phyloP scores from a whole-genome alignment of 768 basidiomycete genomes.

The Scleroderma bovista region DNA sequence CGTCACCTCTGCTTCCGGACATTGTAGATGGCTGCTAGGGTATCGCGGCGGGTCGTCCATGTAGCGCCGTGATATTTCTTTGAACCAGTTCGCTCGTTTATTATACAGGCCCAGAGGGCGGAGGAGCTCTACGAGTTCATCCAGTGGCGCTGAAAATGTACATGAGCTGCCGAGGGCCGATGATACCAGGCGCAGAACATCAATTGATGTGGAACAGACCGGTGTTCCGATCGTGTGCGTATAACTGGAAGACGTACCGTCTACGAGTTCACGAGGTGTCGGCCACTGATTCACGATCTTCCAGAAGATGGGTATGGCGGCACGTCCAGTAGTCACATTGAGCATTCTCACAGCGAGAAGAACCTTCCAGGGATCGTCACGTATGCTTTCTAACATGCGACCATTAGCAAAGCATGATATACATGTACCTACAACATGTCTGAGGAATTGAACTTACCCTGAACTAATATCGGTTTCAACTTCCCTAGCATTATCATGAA shows the following conservation, averaged over 20 bases:
- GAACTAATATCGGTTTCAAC: slow-evolving; percentile 27
- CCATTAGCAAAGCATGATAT: neutral
- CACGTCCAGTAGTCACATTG: slow-evolving; percentile 62
- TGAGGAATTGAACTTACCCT: slow-evolving; percentile 13
- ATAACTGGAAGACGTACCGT: slow-evolving; percentile 37
- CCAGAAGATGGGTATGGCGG: slow-evolving; percentile 64
- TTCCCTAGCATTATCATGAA: slow-evolving; percentile 23
- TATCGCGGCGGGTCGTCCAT: slow-evolving; percentile 37
- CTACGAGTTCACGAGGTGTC: slow-evolving; percentile 46
- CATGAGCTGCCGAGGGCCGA: neutral
- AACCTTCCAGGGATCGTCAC: slow-evolving; percentile 62
- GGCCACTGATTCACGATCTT: slow-evolving; percentile 52
- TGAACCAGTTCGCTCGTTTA: slow-evolving; percentile 51
- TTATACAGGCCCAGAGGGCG: slow-evolving; percentile 55
- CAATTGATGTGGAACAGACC: neutral
- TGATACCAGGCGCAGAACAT: neutral
- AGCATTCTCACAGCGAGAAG: slow-evolving; percentile 62
- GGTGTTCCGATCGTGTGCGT: neutral
- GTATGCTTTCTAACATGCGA: slow-evolving; percentile 38
- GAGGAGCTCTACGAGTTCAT: slow-evolving; percentile 42
- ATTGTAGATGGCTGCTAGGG: slow-evolving; percentile 27
- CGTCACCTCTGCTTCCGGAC: neutral
- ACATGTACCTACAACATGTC: neutral
- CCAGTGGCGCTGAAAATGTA: slow-evolving; percentile 32
- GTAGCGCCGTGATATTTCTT: slow-evolving; percentile 48